phyloP scores from a whole-genome alignment of 2,329 filamentous ascomycete genomes.

The Epichloe festucae region DNA sequence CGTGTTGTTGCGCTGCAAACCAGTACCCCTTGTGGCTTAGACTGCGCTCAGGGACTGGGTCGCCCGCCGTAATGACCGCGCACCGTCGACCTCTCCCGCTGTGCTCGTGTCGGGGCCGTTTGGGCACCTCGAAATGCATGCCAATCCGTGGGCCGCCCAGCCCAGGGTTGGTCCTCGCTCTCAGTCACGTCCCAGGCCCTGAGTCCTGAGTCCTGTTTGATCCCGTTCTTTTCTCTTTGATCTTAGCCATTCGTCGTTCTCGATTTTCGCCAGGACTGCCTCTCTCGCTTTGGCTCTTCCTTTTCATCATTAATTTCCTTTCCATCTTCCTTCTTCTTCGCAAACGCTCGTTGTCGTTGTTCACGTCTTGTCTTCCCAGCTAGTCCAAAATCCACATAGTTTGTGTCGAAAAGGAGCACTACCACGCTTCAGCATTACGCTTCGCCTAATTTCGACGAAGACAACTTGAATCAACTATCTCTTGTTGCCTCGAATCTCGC shows the following conservation, averaged over 20 bases:
- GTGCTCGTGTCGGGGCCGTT: neutral
- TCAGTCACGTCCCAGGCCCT: neutral
- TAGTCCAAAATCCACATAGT: neutral
- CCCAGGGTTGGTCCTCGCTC: neutral
- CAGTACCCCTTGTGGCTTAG: neutral
- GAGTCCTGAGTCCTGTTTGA: neutral
- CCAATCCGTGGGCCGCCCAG: neutral
- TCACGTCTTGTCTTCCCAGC: neutral
- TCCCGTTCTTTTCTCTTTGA: slow-evolving; percentile 4
- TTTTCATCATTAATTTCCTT: slow-evolving; percentile 23
- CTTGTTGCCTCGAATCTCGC: neutral
- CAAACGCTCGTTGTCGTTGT: neutral
- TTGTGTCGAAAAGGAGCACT: neutral
- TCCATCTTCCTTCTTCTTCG: neutral
- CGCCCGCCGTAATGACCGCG: slow-evolving; percentile 2
- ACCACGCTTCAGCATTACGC: neutral
- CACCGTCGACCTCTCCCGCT: neutral
- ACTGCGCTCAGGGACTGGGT: slow-evolving; percentile 3
- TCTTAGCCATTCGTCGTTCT: slow-evolving; percentile 6
- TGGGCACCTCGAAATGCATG: neutral
- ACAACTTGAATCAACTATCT: neutral
- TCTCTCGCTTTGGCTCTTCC: slow-evolving; percentile 47
- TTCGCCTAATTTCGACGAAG: neutral
- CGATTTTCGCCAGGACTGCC: slow-evolving; percentile 21
- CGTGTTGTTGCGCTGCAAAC: neutral